Percentiles rank a stretch among this genome's conserved stretches.
These are phyloP conservation scores for Brasenia schreberi DNA, from an alignment of 164 flowering plant genomes.

Conservation along the genomic window DNA sequence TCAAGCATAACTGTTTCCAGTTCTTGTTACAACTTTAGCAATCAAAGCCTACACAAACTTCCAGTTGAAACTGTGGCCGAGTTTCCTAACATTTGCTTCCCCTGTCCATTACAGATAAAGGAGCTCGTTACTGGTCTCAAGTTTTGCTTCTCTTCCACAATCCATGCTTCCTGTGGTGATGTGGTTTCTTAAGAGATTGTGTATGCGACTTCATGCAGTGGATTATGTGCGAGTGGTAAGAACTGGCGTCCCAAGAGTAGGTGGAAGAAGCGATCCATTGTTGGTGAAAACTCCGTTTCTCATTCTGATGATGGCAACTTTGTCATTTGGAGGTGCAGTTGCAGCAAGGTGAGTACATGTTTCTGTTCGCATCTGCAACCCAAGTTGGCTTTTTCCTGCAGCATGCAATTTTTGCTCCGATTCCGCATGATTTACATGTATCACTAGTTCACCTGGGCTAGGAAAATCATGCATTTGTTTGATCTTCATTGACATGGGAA, in stretches of 20 bases:
- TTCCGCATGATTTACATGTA: not conserved
- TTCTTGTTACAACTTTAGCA: not conserved
- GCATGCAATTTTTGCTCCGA: too few species aligned
- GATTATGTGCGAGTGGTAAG: conserved; percentile 40
- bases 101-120: not conserved
- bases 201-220: conserved; percentile 11
- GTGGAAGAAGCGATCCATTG: conserved; percentile 25
- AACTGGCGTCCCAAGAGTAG: conserved; percentile 43
- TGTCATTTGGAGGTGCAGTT: conserved; percentile 46
- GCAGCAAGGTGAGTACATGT: conserved; percentile 33
- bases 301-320: conserved; percentile 43
- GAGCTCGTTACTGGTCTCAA: not conserved
- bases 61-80: not conserved
- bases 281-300: conserved; percentile 40
- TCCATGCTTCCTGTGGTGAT: not conserved
- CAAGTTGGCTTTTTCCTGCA: not conserved
- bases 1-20: not conserved
- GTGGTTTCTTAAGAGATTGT: not conserved
- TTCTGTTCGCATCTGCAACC: not conserved
- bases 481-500: not conserved
- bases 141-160: not conserved
- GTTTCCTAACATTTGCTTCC: not conserved
- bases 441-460: not conserved
- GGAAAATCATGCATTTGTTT: not conserved
- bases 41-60: not conserved